Conservation (phyloP, 2,329 filamentous ascomycete genomes). For the Monosporascus sp. region DNA sequence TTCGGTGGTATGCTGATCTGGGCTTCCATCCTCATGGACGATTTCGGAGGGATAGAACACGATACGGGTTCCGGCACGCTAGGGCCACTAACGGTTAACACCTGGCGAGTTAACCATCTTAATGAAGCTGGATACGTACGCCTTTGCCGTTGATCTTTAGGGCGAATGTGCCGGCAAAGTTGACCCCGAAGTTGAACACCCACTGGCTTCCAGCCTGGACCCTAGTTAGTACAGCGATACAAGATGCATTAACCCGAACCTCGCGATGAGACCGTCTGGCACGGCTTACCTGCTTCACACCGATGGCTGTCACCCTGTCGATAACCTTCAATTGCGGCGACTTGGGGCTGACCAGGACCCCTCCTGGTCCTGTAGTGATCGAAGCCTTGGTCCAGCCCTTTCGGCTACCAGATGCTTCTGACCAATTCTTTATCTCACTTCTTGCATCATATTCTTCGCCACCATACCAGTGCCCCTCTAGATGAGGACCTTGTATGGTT, state of each 20-base stretch:
- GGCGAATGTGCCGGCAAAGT: constrained; percentile 4
- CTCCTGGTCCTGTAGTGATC: neutral
- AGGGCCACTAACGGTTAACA: neutral
- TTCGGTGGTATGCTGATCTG: constrained; percentile 2
- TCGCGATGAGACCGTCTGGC: too few relatives aligned
- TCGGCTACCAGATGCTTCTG: neutral
- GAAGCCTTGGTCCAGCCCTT: constrained; percentile 3
- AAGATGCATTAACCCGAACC: too few relatives aligned
- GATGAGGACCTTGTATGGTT: constrained; percentile 3
- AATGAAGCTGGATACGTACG: neutral
- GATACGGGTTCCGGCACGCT: constrained; percentile 4
- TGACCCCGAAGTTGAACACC: constrained; percentile 8
- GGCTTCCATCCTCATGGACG: neutral
- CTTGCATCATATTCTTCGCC: constrained; percentile 9
- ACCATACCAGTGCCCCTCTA: constrained; percentile 9
- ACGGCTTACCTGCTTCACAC: neutral
- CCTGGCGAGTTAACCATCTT: neutral
- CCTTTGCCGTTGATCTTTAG: constrained; percentile 4
- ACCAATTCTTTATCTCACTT: constrained; percentile 4
- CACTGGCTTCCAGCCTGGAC: constrained; percentile 1
- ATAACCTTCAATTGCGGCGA: constrained; percentile 5
- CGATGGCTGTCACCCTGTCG: neutral
- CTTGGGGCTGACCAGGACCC: constrained; percentile 3
- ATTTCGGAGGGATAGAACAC: constrained; percentile 5
- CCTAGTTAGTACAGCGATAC: too few relatives aligned